Conservation (phyloP, 257 asterid genomes). For the Forsythia viridissima region DNA sequence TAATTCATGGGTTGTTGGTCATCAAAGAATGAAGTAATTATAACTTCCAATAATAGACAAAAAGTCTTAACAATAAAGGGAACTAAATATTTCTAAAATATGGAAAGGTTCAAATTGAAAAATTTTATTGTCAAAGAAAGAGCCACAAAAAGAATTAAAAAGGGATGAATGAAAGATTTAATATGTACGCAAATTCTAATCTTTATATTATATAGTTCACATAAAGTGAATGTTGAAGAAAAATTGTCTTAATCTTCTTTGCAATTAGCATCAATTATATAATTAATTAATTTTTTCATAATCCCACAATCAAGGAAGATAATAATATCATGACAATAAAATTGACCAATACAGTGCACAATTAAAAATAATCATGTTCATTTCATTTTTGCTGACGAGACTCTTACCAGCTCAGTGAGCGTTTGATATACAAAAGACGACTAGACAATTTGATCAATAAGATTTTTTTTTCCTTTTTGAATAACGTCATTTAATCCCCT, state of each 20-base stretch:
- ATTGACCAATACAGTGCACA: no score
- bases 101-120: conserved; percentile 1
- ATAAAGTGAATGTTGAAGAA: not conserved
- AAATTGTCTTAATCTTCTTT: not conserved
- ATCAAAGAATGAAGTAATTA: conserved; percentile 12
- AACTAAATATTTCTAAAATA: not conserved
- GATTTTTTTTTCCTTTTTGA: no score
- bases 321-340: conserved; percentile 15
- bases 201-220: not conserved
- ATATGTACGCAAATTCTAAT: not conserved
- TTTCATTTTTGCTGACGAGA: not conserved
- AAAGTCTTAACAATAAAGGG: not conserved
- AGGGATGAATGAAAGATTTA: not conserved
- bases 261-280: not conserved
- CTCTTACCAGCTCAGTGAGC: not conserved
- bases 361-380: no score
- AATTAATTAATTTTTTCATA: not conserved
- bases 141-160: not conserved
- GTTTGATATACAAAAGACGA: not conserved
- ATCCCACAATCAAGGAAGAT: conserved; percentile 25
- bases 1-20: not conserved
- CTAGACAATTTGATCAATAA: not conserved
- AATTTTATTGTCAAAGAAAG: not conserved
- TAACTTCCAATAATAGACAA: not conserved
- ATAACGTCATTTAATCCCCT: no score